Conservation (phyloP, 2,329 filamentous ascomycete species). For the Pyricularia pennisetigena region DNA sequence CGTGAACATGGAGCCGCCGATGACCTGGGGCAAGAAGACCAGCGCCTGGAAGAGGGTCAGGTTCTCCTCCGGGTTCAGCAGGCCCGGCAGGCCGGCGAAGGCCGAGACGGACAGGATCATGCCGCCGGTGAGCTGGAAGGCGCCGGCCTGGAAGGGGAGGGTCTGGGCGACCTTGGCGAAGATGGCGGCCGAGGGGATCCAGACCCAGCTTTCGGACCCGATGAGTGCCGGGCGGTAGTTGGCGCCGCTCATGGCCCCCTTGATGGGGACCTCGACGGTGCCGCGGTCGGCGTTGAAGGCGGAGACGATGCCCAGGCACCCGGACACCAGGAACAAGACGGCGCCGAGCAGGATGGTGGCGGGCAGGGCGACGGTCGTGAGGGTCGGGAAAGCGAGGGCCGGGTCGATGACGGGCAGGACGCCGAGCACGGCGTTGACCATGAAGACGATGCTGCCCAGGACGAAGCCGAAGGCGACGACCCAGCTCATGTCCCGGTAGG, state of each 20-base stretch:
- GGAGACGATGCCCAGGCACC: not conserved
- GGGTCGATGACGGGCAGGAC: conserved; percentile 2
- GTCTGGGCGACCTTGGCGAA: not conserved
- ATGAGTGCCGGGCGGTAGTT: conserved; percentile 2
- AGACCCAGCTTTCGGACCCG: not conserved
- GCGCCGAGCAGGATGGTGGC: not conserved
- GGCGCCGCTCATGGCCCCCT: not conserved
- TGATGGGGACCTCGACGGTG: conserved; percentile 1
- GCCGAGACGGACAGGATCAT: not conserved
- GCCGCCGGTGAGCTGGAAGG: not conserved
- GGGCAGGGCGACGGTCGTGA: conserved; percentile 2
- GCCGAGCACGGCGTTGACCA: conserved; percentile 6
- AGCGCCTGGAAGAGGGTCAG: conserved; percentile 6
- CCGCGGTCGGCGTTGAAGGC: conserved; percentile 3
- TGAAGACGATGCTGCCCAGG: conserved; percentile 8
- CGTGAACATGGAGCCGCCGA: conserved; percentile 9
- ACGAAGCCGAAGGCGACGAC: conserved; percentile 14
- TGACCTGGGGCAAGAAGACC: conserved; percentile 7
- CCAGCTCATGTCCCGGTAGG: conserved; percentile 10
- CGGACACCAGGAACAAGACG: not conserved
- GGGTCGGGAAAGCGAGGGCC: conserved; percentile 1
- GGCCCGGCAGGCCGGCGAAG: not conserved
- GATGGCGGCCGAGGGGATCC: not conserved
- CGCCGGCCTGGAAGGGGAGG: not conserved
- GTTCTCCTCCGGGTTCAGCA: not conserved